Base-by-base conservation (phyloP, 2,329 filamentous ascomycete species). In the Ceratocystiopsis brevicomis region DNA sequence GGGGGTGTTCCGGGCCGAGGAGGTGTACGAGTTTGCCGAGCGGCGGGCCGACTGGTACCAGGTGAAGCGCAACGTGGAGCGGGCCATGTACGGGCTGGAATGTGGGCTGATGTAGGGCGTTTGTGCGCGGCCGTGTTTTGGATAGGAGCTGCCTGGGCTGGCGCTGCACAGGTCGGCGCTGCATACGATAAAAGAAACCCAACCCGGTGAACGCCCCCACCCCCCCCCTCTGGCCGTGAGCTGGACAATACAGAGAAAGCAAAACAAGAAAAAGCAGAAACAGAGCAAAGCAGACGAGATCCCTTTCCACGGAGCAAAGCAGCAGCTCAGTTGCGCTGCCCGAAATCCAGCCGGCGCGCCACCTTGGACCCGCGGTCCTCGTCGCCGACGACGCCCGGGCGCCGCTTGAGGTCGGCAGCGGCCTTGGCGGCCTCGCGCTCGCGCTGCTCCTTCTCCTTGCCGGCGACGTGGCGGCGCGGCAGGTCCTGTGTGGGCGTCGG, bases 1-100 rank as follows among this genome's bases (percentile, higher is more conserved):
- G 21, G 90, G 90, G 13, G 82, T 98, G 40, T 95, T 96, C 55
- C 73, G 87, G 17, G 84, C 88, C 0, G 90, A 98, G 59, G 90
- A 98, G 64, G 90, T 96, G 4, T 94, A 94, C 54, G 88, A 96
- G 65, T 98, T 92, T 64, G 90, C 88, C 1, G 86, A 95, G 61
- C 68, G 90, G 51, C 68, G 90, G 52, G 87, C 87, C 41, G 90
- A 98, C 62, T 98, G 90, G 90, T 94, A 90, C 57, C 71, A 80
- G 52, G 84, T 98, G 12, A 81, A 81, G 63, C 76, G 73, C 50
- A 76, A 86, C 49, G 90, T 98, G 6, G 90, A 98, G 66, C 80
- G 82, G 61, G 86, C 86, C 48, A 95, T 98, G 86, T 96, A 95
- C 62, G 90, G 90, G 5, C 74, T 94, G 58, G 88, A 90, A 47